phyloP scores from a whole-genome alignment of 192 early-diverging fungal species.

The Coemansia sp. region DNA sequence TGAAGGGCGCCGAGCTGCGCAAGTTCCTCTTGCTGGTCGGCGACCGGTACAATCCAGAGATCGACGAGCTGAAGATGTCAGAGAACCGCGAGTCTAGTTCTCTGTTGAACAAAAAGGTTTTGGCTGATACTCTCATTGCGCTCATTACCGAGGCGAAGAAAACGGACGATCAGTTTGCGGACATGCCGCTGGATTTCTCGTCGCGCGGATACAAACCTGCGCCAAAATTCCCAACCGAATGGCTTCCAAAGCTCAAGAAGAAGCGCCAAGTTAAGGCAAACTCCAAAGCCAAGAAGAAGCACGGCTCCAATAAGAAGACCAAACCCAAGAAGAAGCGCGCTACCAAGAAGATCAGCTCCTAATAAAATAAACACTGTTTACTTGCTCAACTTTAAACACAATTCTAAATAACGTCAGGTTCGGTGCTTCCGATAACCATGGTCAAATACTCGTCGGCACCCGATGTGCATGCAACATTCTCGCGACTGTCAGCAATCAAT shows the following conservation, averaged over 20 bases:
- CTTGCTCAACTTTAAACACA: not conserved
- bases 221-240: constrained; percentile 28
- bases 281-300: not conserved
- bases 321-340: not conserved
- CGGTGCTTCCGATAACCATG: constrained; percentile 37
- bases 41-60: constrained; percentile 39
- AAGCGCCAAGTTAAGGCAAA: not conserved
- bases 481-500: constrained; percentile 35
- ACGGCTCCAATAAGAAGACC: not conserved
- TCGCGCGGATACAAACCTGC: constrained; percentile 33
- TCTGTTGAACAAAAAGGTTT: constrained; percentile 47
- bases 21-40: constrained; percentile 53
- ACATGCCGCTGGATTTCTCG: constrained; percentile 44
- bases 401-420: constrained; percentile 19
- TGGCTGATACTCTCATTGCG: constrained; percentile 36
- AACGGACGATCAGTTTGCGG: constrained; percentile 41
- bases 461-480: constrained; percentile 29
- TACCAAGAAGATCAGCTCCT: too few relatives aligned
- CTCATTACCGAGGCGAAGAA: constrained; percentile 49
- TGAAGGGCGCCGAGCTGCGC: constrained; percentile 36
- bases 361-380: not conserved
- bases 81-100: constrained; percentile 39
- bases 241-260: constrained; percentile 24
- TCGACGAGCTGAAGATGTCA: constrained; percentile 52
- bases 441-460: constrained; percentile 38